phyloP scores from a whole-genome alignment of 2,329 filamentous ascomycete genomes.

The Beauveria medogensis region DNA sequence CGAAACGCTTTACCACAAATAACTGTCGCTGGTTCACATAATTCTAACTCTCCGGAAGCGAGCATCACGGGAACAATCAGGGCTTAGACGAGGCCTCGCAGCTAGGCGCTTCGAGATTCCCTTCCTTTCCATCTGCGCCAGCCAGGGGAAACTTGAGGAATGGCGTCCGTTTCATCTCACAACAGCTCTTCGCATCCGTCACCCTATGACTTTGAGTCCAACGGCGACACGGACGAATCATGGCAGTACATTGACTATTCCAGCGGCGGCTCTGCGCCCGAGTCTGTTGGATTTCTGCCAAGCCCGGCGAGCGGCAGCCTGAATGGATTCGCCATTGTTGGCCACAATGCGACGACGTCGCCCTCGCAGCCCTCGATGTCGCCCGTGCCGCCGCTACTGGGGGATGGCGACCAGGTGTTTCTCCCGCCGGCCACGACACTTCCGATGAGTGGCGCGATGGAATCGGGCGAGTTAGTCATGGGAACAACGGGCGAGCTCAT shows the following conservation, averaged over 20 bases:
- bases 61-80: background rate
- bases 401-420: constrained; percentile 20
- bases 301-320: constrained; percentile 45
- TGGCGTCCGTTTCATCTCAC: constrained; percentile 33
- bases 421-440: constrained; percentile 27
- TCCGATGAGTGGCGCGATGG: constrained; percentile 15
- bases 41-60: background rate
- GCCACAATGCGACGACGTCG: constrained; percentile 22
- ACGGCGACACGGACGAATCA: constrained; percentile 33
- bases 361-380: constrained; percentile 29
- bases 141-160: background rate
- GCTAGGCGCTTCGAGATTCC: background rate
- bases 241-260: constrained; percentile 36
- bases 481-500: constrained; percentile 13
- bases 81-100: background rate
- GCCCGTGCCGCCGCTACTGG: constrained; percentile 25
- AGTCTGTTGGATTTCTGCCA: constrained; percentile 36
- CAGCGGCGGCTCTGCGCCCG: constrained; percentile 25
- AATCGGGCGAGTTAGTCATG: constrained; percentile 23
- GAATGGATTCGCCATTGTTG: constrained; percentile 41
- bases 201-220: constrained; percentile 31
- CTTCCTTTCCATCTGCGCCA: background rate
- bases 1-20: background rate
- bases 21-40: background rate
- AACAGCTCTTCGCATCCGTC: constrained; percentile 30